Percentiles rank a stretch among this genome's conserved stretches.
Conservation (phyloP, 2,329 filamentous ascomycete species). For the Ascochyta pisi region DNA sequence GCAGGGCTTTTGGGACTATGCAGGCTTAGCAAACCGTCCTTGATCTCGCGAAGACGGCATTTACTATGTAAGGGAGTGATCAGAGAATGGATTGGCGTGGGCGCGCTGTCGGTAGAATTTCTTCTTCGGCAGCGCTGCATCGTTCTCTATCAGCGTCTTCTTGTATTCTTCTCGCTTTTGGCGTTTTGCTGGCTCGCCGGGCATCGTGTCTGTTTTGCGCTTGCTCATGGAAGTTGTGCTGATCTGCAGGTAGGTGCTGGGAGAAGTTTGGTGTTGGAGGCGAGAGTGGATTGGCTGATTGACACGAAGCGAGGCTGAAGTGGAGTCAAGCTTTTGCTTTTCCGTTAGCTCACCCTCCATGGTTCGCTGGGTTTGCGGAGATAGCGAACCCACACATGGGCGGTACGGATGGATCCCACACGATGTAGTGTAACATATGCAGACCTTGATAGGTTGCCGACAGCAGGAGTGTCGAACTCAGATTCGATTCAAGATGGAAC, state of each 20-base stretch:
- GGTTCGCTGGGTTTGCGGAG: constrained; percentile 5
- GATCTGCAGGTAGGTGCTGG: constrained; percentile 13
- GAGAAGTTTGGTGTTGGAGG: constrained; percentile 19
- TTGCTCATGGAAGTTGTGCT: constrained; percentile 18
- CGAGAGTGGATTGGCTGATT: constrained; percentile 28
- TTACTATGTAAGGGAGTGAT: constrained; percentile 89
- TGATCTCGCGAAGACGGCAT: neutral
- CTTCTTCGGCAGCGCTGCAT: constrained; percentile 80
- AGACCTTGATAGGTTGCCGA: neutral
- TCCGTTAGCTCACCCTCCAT: constrained; percentile 31
- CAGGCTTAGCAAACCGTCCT: constrained; percentile 21
- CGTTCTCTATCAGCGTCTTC: constrained; percentile 47
- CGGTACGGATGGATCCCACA: constrained; percentile 8
- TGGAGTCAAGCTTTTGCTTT: constrained; percentile 38
- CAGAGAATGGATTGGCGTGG: constrained; percentile 97
- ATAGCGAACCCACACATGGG: neutral
- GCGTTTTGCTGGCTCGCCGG: constrained; percentile 47
- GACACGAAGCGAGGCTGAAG: constrained; percentile 29
- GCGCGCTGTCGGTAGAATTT: constrained; percentile 96
- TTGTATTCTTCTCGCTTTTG: constrained; percentile 58
- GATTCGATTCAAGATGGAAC: constrained; percentile 18
- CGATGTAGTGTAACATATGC: constrained; percentile 1
- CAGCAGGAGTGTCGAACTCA: neutral
- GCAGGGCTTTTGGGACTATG: constrained; percentile 76
- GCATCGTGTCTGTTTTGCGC: constrained; percentile 33